Percentiles rank a stretch among this genome's conserved stretches.
These are phyloP conservation scores for Phytophthora europaea DNA, from an alignment of 352 stramenopile species.

Conservation along the genomic window DNA sequence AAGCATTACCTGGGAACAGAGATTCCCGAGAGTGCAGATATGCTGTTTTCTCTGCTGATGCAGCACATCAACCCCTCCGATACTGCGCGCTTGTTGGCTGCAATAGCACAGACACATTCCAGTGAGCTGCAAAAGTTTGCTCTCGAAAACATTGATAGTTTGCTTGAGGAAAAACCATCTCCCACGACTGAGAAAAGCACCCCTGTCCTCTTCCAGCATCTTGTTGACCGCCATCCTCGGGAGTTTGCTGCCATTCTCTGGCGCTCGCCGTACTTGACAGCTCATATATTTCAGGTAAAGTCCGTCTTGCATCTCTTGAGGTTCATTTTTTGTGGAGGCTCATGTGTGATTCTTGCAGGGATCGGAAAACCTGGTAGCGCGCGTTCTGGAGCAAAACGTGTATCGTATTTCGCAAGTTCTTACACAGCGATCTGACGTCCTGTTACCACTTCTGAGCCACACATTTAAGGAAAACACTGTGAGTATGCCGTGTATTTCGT, in stretches of 20 bases:
- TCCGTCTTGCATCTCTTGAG: background rate
- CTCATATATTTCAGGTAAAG: slow-evolving; percentile 77
- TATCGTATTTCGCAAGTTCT: slow-evolving; percentile 71
- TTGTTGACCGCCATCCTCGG: slow-evolving; percentile 68
- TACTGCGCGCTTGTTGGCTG: slow-evolving; percentile 35
- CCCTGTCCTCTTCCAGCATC: slow-evolving; percentile 54
- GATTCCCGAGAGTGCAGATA: slow-evolving; percentile 22
- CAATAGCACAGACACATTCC: slow-evolving; percentile 41
- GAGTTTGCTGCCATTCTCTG: slow-evolving; percentile 71
- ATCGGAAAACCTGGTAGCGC: slow-evolving; percentile 63
- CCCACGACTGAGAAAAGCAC: slow-evolving; percentile 2
- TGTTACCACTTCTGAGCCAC: slow-evolving; percentile 64
- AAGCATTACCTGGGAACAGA: slow-evolving; percentile 46
- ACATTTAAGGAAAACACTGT: slow-evolving; percentile 75
- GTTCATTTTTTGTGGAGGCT: background rate
- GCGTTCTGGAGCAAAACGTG: slow-evolving; percentile 83
- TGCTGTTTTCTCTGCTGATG: slow-evolving; percentile 57
- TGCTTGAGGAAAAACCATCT: slow-evolving; percentile 43
- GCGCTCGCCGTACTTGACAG: slow-evolving; percentile 67
- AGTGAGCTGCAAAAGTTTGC: slow-evolving; percentile 57
- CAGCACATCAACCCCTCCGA: slow-evolving; percentile 35
- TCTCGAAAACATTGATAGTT: slow-evolving; percentile 57
- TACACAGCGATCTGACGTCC: slow-evolving; percentile 56
- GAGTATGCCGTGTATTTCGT: slow-evolving; percentile 5
- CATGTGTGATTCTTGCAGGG: slow-evolving; percentile 30